Conservation (phyloP, 1,284 basidiomycete genomes). For the Somion occarium region DNA sequence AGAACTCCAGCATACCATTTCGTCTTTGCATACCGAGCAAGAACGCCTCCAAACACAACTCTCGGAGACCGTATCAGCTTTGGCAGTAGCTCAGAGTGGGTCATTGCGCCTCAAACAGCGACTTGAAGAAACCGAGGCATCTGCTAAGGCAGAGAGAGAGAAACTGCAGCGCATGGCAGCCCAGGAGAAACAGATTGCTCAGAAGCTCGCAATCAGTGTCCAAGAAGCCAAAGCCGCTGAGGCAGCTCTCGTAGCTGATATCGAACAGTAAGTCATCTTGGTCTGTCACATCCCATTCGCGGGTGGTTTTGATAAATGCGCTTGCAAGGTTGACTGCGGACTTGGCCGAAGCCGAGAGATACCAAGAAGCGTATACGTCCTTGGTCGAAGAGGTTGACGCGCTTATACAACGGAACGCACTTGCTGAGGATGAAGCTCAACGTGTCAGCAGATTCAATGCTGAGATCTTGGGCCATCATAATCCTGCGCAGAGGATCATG, state of each 20-base stretch:
- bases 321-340: conserved; percentile 48
- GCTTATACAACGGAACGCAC: conserved; percentile 60
- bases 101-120: conserved; percentile 20
- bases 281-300: too few relatives aligned
- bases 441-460: conserved; percentile 71
- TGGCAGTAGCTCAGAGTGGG: conserved; percentile 21
- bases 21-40: conserved; percentile 34
- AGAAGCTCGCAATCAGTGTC: conserved; percentile 43
- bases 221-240: conserved; percentile 57
- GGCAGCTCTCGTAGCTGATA: conserved; percentile 54
- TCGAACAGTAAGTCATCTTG: conserved; percentile 47
- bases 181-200: conserved; percentile 46
- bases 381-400: conserved; percentile 58
- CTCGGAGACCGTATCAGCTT: conserved; percentile 24
- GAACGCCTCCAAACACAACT: conserved; percentile 21
- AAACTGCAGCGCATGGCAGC: conserved; percentile 29
- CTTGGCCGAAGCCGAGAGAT: conserved; percentile 52
- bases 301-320: background rate
- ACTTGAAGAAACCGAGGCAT: conserved; percentile 19
- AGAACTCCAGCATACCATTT: conserved; percentile 34
- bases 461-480: conserved; percentile 68
- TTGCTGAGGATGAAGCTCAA: conserved; percentile 69
- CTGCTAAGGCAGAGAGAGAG: conserved; percentile 20
- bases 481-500: conserved; percentile 69
- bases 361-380: conserved; percentile 61